These are phyloP conservation scores for Ceriops decandra DNA, from an alignment of 345 rosid genomes.

Conservation along the genomic window DNA sequence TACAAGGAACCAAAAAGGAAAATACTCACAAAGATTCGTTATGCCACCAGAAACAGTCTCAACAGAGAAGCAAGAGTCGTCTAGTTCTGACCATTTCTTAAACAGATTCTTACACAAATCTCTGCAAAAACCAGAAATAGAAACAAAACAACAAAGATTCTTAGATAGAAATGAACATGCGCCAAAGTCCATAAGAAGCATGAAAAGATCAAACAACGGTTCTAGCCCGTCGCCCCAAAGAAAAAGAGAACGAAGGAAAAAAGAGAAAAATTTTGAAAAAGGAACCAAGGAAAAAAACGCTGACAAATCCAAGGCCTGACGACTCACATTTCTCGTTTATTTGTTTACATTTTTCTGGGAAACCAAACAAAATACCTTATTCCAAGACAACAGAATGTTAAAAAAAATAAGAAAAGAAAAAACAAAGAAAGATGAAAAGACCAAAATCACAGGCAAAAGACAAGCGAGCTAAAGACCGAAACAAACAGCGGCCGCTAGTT, in stretches of 20 bases:
- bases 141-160: slow-evolving; percentile 1
- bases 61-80: slow-evolving; percentile 60
- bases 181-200: no score
- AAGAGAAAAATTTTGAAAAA: no score
- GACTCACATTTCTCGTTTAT: background rate
- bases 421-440: background rate
- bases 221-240: no score
- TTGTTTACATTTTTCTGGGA: background rate
- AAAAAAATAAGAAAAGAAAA: background rate
- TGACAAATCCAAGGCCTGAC: no score
- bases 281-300: no score
- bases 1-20: background rate
- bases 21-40: slow-evolving; percentile 76
- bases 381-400: background rate
- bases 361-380: background rate
- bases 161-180: no score
- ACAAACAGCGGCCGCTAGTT: no score
- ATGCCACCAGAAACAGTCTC: slow-evolving; percentile 90
- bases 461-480: no score
- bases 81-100: slow-evolving; percentile 63
- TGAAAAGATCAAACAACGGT: no score
- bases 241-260: no score
- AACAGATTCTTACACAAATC: slow-evolving; percentile 81
- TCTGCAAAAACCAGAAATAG: slow-evolving; percentile 34
- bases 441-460: background rate